A percentile compares a stretch with the other conserved stretches of the same genome.
Evolutionary conservation across 352 stramenopile species (phyloP).

Genomic region (Phytophthora sansomeana): DNA sequence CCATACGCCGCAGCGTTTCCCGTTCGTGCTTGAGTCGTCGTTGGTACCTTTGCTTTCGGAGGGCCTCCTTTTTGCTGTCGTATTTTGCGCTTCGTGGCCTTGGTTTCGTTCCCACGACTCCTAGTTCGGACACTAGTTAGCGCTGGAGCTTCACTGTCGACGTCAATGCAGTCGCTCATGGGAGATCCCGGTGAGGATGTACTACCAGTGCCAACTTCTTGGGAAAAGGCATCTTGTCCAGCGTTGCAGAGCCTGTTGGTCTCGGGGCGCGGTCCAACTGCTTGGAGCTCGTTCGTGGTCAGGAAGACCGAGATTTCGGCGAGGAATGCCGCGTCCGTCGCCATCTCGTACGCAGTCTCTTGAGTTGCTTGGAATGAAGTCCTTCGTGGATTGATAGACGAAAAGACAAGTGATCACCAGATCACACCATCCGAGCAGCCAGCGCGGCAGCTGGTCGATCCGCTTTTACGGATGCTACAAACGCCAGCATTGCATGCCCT

Average conservation of each 20-base stretch:
- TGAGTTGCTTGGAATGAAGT: background rate
- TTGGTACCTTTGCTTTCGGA: constrained; percentile 11
- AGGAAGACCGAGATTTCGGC: constrained; percentile 6
- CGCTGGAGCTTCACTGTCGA: background rate
- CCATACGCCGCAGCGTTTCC: constrained; percentile 4
- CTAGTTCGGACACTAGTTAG: background rate
- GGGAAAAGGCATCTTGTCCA: background rate
- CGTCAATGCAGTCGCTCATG: background rate
- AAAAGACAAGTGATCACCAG: background rate
- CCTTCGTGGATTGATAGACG: background rate
- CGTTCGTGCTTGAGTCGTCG: constrained; percentile 8
- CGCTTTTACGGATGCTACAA: background rate
- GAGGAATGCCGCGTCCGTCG: constrained; percentile 2
- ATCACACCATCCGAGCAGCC: no score
- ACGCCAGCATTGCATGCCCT: background rate
- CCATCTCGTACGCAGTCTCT: background rate
- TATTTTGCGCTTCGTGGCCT: background rate
- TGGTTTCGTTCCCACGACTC: background rate
- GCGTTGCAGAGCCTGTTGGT: no score
- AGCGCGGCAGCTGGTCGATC: background rate
- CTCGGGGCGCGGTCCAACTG: background rate
- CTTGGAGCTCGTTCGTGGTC: background rate
- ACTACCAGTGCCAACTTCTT: background rate
- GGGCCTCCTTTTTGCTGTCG: background rate
- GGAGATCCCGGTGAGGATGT: background rate